A percentile compares a stretch with the other conserved stretches of the same genome.
These are phyloP conservation scores for Catharanthus roseus DNA, from an alignment of 257 asterid species.

Conservation along the genomic window DNA sequence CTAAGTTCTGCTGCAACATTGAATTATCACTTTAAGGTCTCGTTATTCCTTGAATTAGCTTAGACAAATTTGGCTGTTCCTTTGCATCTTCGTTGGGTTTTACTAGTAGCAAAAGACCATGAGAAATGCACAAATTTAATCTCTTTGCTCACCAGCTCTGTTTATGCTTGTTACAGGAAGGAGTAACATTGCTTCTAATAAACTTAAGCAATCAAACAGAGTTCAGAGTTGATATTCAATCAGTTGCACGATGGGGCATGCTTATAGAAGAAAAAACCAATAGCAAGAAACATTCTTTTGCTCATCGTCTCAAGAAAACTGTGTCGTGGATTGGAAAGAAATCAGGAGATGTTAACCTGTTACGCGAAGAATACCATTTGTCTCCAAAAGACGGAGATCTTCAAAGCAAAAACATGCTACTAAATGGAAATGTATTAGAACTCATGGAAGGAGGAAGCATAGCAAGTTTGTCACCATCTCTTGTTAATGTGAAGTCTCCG, in stretches of 20 bases:
- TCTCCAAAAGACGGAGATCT: constrained; percentile 54
- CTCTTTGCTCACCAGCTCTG: constrained; percentile 6
- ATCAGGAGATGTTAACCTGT: constrained; percentile 45
- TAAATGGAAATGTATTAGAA: constrained; percentile 54
- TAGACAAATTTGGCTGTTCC: too few relatives aligned
- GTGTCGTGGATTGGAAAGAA: constrained; percentile 71
- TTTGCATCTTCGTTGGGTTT: too few relatives aligned
- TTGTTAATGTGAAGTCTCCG: constrained; percentile 29
- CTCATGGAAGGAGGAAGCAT: constrained; percentile 42
- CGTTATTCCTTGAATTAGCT: background rate
- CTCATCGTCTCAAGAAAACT: constrained; percentile 44
- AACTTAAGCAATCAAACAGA: constrained; percentile 64
- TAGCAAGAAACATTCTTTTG: constrained; percentile 26
- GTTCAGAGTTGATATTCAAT: constrained; percentile 35
- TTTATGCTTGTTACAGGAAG: constrained; percentile 47
- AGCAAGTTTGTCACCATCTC: constrained; percentile 43
- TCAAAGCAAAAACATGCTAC: constrained; percentile 44
- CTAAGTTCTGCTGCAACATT: too few relatives aligned
- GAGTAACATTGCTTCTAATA: constrained; percentile 67
- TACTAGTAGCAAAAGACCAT: too few relatives aligned
- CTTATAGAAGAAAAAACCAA: constrained; percentile 15
- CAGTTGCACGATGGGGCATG: constrained; percentile 22
- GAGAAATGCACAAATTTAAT: too few relatives aligned
- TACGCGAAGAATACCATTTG: constrained; percentile 70
- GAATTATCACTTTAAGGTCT: too few relatives aligned